Evolutionary conservation across 2,329 filamentous ascomycete species (phyloP), one percentile per base, ranked within the genome.

Genomic region (Aulographum hederae): DNA sequence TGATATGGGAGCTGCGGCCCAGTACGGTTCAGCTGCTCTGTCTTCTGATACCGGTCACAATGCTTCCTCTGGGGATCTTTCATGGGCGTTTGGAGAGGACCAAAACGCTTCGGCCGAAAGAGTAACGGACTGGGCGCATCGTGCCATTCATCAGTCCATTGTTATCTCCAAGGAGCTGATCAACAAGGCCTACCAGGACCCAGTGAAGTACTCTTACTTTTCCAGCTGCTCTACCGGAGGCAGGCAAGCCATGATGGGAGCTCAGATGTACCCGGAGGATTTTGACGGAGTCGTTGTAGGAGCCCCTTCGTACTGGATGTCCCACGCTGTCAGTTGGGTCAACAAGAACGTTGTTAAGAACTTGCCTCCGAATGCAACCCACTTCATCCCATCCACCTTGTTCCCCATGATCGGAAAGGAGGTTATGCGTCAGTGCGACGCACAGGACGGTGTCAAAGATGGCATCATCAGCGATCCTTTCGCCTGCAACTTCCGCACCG

Each of bases 1-100:
- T 8, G 26, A 28, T 13, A 28, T 28, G 15, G 26, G 26, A 8
- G 26, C 6, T 36, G 46, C 48, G 4, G 38, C 48, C 11, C 39
- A 39, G 6, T 42, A 53, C 19, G 55, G 56, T 1, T 59, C 59
- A 30, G 50, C 56, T 0, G 42, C 49, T 8, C 51, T 57, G 3
- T 51, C 50, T 8, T 50, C 50, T 3, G 58, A 60, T 40, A 57
- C 30, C 11, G 56, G 56, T 1, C 56, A 28, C 26, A n/a, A 13
- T n/a, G 15, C 6, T 13, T 6, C 6, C 14, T 13, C 26, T 13
- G 11, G 12, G 8, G 26, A 28, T 28, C 6, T 8, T 13, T 16
- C 12, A n/a, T 28, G 26, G 26, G 6, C 26, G 8, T 39, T 58
- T 57, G 6, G 63, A 57, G 30, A 46, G 34, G 38, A 44, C 39